phyloP scores from a whole-genome alignment of 1,284 basidiomycete species.

The Rhodotorula sp. region DNA sequence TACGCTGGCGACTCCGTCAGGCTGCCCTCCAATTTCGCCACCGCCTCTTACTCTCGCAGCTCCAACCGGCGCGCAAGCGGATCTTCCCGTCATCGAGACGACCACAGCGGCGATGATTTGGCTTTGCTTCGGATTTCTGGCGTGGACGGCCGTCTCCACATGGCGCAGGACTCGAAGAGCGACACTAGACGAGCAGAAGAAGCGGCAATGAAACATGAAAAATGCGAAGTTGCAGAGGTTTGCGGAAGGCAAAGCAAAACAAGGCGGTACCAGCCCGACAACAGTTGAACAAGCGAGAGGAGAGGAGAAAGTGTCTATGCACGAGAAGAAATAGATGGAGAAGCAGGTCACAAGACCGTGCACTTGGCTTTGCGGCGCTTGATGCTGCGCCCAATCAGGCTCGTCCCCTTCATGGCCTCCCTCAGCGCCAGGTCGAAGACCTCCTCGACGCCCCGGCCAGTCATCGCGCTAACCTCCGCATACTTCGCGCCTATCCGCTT shows the following conservation, averaged over 20 bases:
- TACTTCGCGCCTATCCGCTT: slow-evolving; percentile 88
- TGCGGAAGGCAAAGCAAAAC: neutral
- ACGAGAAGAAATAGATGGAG: neutral
- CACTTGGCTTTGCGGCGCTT: slow-evolving; percentile 16
- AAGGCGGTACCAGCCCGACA: neutral
- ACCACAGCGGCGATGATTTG: slow-evolving; percentile 6
- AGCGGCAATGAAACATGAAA: neutral
- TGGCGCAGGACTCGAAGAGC: neutral
- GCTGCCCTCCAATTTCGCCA: neutral
- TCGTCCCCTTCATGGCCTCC: slow-evolving; percentile 23
- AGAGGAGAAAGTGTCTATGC: slow-evolving; percentile 7
- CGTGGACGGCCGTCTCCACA: neutral
- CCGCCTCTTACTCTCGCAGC: neutral
- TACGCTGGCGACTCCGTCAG: neutral
- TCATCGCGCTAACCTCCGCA: slow-evolving; percentile 86
- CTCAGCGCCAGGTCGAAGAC: slow-evolving; percentile 78
- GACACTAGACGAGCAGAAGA: neutral
- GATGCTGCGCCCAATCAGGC: slow-evolving; percentile 3
- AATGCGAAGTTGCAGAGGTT: neutral
- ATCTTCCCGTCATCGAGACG: slow-evolving; percentile 20
- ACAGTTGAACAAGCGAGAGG: neutral
- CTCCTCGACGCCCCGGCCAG: slow-evolving; percentile 83
- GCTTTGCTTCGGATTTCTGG: neutral
- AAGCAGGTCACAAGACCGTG: slow-evolving; percentile 15
- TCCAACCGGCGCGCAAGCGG: slow-evolving; percentile 10